phyloP scores from a whole-genome alignment of 345 rosid genomes.

The Linum trigynum region DNA sequence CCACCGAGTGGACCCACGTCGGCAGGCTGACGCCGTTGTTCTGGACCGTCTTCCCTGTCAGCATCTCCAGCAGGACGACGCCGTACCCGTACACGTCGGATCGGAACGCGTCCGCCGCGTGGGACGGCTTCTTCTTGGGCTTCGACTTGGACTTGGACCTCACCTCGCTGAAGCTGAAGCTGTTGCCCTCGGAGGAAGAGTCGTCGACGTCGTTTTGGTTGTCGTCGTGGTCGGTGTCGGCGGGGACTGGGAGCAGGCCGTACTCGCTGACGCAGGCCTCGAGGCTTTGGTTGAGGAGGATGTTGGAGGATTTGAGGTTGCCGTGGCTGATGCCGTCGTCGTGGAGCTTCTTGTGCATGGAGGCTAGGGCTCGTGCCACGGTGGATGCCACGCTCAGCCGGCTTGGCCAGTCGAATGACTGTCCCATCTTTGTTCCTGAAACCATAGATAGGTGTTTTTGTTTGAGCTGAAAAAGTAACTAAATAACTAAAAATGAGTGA shows the following conservation, averaged over 20 bases:
- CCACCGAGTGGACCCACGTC: conserved; percentile 46
- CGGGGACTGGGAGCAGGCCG: conserved; percentile 27
- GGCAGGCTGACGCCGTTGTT: conserved; percentile 38
- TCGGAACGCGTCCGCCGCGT: conserved; percentile 14
- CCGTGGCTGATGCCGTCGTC: conserved; percentile 38
- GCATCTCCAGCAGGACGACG: conserved; percentile 45
- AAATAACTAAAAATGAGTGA: too few species aligned
- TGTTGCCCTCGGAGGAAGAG: background rate
- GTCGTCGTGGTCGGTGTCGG: background rate
- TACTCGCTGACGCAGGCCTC: conserved; percentile 57
- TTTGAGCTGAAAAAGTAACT: too few species aligned
- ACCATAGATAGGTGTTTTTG: background rate
- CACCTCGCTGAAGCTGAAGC: background rate
- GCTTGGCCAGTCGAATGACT: conserved; percentile 39
- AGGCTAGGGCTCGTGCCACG: conserved; percentile 34
- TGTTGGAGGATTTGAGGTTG: conserved; percentile 54
- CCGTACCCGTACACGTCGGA: conserved; percentile 42
- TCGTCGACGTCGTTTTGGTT: too few species aligned
- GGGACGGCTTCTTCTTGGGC: background rate
- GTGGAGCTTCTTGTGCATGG: conserved; percentile 38
- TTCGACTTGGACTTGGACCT: background rate
- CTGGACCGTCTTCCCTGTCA: conserved; percentile 40
- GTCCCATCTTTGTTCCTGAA: conserved; percentile 30
- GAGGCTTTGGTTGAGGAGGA: conserved; percentile 37
- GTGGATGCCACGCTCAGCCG: conserved; percentile 37